Percentiles rank a stretch among this genome's conserved stretches.
Conservation (phyloP, 257 asterid genomes). For the Penstemon eatonii region DNA sequence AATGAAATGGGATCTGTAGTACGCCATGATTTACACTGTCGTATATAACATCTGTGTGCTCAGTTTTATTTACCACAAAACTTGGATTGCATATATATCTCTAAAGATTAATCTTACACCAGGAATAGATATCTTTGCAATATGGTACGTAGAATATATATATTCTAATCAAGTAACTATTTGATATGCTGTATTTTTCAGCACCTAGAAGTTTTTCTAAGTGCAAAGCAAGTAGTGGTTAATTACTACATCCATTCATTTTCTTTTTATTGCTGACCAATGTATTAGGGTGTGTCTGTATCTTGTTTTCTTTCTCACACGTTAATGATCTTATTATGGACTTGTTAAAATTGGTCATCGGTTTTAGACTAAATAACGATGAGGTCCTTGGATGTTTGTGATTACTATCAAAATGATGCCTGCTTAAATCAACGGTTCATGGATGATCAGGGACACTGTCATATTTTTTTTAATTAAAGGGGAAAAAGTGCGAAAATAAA, state of each 20-base stretch:
- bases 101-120: too few relatives aligned
- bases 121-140: neutral
- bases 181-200: constrained; percentile 3
- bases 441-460: neutral
- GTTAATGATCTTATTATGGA: neutral
- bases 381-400: neutral
- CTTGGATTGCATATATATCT: too few relatives aligned
- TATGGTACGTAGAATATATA: neutral
- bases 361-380: neutral
- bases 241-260: neutral
- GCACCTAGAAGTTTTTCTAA: neutral
- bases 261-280: neutral
- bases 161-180: too few relatives aligned
- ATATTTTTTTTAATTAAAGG: too few relatives aligned
- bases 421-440: constrained; percentile 23
- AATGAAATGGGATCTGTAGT: constrained; percentile 10
- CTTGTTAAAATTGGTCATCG: neutral
- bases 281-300: neutral
- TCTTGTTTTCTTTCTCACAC: neutral
- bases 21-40: too few relatives aligned
- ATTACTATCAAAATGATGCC: too few relatives aligned
- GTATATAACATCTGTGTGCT: too few relatives aligned
- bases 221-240: neutral
- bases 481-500: too few relatives aligned
- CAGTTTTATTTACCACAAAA: too few relatives aligned